Percentiles rank a stretch among this genome's conserved stretches.
phyloP scores from a whole-genome alignment of 1,284 basidiomycete genomes.

The Neolentinus lepideus region DNA sequence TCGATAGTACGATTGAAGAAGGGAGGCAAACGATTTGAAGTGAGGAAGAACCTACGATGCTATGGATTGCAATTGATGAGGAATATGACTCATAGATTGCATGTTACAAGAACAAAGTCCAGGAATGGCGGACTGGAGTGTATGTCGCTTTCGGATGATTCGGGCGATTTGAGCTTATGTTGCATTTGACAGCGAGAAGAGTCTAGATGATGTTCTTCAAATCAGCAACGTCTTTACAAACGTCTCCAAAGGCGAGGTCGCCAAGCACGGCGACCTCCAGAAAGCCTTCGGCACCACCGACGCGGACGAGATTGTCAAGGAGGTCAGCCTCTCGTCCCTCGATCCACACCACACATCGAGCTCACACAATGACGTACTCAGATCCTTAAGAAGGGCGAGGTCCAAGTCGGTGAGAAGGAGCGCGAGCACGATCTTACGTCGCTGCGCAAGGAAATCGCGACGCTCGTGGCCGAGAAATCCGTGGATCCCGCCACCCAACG shows the following conservation, averaged over 20 bases:
- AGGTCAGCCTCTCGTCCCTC: conserved; percentile 40
- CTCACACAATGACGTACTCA: no score
- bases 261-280: conserved; percentile 83
- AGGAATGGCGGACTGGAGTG: conserved; percentile 93
- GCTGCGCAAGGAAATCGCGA: conserved; percentile 89
- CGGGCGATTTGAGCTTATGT: not conserved
- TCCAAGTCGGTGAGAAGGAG: conserved; percentile 98
- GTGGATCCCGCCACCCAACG: conserved; percentile 88
- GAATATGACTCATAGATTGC: conserved; percentile 68
- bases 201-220: conserved; percentile 94
- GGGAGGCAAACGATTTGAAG: conserved; percentile 97
- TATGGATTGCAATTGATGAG: no score
- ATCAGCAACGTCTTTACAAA: conserved; percentile 96
- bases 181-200: conserved; percentile 67
- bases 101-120: conserved; percentile 99
- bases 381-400: conserved; percentile 94
- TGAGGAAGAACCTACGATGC: conserved; percentile 25
- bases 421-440: conserved; percentile 83
- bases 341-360: not conserved
- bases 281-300: conserved; percentile 86
- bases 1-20: conserved; percentile 95
- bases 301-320: conserved; percentile 71
- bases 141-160: conserved; percentile 20
- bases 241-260: conserved; percentile 94
- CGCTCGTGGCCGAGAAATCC: conserved; percentile 90